A percentile compares a stretch with the other conserved stretches of the same genome.
Conservation (phyloP, 2,329 filamentous ascomycete species). For the Rutstroemia sp. region DNA sequence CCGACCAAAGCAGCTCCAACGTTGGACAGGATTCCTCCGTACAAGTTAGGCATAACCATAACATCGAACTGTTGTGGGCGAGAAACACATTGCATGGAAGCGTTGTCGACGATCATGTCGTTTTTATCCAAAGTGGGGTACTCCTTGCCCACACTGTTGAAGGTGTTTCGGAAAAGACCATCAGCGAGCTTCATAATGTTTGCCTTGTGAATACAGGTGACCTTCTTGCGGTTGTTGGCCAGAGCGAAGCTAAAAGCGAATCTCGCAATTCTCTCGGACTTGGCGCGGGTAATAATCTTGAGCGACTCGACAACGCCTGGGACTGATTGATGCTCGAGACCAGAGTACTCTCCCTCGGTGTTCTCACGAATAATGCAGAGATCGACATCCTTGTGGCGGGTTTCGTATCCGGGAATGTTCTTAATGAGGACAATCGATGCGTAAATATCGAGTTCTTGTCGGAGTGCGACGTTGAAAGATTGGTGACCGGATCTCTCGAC, state of each 20-base stretch:
- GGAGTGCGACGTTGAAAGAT: constrained; percentile 98
- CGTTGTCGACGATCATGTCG: constrained; percentile 99
- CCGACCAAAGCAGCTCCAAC: constrained; percentile 95
- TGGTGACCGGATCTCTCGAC: constrained; percentile 95
- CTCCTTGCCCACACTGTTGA: constrained; percentile 87
- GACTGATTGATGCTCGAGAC: constrained; percentile 97
- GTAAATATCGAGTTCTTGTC: constrained; percentile 99
- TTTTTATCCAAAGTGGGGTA: constrained; percentile 93
- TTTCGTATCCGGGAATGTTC: constrained; percentile 98
- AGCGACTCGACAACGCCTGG: constrained; percentile 95
- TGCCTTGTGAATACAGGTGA: constrained; percentile 99
- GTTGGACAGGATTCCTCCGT: constrained; percentile 98
- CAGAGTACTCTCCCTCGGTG: constrained; percentile 99
- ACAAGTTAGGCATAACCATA: constrained; percentile 99
- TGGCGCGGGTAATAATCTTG: constrained; percentile 99
- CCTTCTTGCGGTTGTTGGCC: constrained; percentile 98
- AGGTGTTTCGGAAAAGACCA: constrained; percentile 96
- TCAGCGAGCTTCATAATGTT: constrained; percentile 99
- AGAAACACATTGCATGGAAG: constrained; percentile 97
- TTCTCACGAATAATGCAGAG: constrained; percentile 99
- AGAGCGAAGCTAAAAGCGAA: constrained; percentile 97
- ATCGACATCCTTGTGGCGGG: constrained; percentile 94
- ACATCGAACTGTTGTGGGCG: constrained; percentile 98
- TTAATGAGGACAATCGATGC: constrained; percentile 96
- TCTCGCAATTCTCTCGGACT: constrained; percentile 98